Conservation (phyloP, 345 rosid genomes). For the Bretschneidera sinensis region DNA sequence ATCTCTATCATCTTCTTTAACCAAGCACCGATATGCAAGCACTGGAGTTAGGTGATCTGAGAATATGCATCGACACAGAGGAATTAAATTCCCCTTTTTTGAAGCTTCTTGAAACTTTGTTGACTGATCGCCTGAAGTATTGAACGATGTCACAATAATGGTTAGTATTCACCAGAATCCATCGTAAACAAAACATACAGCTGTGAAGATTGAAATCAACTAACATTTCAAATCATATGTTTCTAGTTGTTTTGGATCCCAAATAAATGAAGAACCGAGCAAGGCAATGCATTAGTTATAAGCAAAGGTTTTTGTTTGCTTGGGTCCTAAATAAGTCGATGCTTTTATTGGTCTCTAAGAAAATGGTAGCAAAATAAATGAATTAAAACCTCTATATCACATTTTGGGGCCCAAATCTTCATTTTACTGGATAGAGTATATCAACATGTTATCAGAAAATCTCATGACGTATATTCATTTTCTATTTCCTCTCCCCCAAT, state of each 20-base stretch:
- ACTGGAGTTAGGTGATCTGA: constrained; percentile 93
- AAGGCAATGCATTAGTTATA: no score
- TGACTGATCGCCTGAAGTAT: constrained; percentile 46
- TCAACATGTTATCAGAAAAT: no score
- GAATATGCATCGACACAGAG: constrained; percentile 65
- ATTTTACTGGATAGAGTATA: no score
- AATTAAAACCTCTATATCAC: no score
- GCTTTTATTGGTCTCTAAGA: background rate
- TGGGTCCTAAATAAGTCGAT: no score
- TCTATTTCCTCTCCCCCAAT: background rate
- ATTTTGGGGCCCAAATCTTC: no score
- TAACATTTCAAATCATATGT: background rate
- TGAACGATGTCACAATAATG: background rate
- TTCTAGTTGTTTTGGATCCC: background rate
- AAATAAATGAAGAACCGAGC: background rate
- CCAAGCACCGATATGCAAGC: constrained; percentile 83
- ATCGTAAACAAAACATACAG: background rate
- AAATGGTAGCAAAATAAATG: no score
- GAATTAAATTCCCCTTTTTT: constrained; percentile 79
- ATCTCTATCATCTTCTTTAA: constrained; percentile 90
- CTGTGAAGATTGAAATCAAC: background rate
- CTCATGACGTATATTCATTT: background rate
- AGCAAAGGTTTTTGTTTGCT: background rate
- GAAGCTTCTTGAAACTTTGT: constrained; percentile 52
- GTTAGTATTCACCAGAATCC: no score